Evolutionary conservation across 2,329 filamentous ascomycete genomes (phyloP).

Genomic region (Sarocladiaceae sp.): DNA sequence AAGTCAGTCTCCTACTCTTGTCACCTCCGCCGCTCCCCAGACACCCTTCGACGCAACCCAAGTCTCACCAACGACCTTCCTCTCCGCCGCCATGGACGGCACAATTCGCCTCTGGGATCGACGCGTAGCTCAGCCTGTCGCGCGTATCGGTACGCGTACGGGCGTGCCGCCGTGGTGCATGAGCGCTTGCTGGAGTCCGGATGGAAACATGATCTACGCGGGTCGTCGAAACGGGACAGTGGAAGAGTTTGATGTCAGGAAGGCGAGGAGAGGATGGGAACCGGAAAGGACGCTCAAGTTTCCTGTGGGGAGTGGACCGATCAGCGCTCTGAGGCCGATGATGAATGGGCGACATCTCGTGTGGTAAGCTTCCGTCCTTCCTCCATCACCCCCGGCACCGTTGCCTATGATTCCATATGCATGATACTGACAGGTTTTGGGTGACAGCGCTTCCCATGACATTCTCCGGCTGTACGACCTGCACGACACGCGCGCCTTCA

Average conservation of each 20-base stretch:
- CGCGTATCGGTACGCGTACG: conserved; percentile 66
- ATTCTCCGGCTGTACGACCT: conserved; percentile 92
- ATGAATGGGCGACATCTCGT: conserved; percentile 86
- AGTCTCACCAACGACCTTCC: conserved; percentile 71
- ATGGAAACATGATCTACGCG: conserved; percentile 92
- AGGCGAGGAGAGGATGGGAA: conserved; percentile 58
- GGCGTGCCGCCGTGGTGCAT: conserved; percentile 94
- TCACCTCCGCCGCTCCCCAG: conserved; percentile 30
- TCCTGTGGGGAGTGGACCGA: conserved; percentile 79
- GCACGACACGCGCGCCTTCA: conserved; percentile 55
- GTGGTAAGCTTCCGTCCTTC: conserved; percentile 44
- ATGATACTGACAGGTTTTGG: neutral
- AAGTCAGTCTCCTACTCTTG: conserved; percentile 17
- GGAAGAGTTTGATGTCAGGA: conserved; percentile 87
- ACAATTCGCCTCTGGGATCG: conserved; percentile 90
- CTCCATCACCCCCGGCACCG: neutral
- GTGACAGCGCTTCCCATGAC: conserved; percentile 75
- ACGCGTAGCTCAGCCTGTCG: conserved; percentile 67
- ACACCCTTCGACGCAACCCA: conserved; percentile 45
- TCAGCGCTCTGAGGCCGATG: conserved; percentile 86
- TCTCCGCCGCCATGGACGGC: conserved; percentile 84
- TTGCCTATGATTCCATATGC: neutral
- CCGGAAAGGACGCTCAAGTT: conserved; percentile 80
- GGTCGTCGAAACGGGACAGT: conserved; percentile 87
- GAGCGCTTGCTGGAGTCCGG: conserved; percentile 91